A percentile compares a stretch with the other conserved stretches of the same genome.
These are phyloP conservation scores for Curvularia spicifera DNA, from an alignment of 2,329 filamentous ascomycete genomes.

Conservation along the genomic window DNA sequence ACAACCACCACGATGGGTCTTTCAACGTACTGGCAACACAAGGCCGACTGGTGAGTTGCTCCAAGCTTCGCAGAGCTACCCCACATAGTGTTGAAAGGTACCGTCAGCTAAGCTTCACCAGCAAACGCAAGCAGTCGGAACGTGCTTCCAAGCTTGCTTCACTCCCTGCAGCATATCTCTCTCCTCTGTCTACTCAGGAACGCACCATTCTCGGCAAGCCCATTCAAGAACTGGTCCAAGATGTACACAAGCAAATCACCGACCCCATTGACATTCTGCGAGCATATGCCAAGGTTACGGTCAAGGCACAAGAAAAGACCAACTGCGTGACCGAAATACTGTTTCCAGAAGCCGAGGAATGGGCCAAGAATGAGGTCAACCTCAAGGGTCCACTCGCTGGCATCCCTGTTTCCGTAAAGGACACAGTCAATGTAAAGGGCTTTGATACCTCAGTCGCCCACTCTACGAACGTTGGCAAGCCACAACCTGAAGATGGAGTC, in stretches of 20 bases:
- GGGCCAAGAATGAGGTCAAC: slow-evolving; percentile 68
- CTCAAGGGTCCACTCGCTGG: slow-evolving; percentile 83
- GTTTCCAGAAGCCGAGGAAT: slow-evolving; percentile 76
- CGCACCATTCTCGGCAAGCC: slow-evolving; percentile 71
- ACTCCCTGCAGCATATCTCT: slow-evolving; percentile 70
- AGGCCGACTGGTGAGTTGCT: slow-evolving; percentile 68
- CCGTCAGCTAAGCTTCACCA: slow-evolving; percentile 49
- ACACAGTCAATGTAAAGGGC: slow-evolving; percentile 74
- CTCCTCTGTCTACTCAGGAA: slow-evolving; percentile 69
- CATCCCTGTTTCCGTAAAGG: slow-evolving; percentile 86
- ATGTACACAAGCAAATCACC: slow-evolving; percentile 73
- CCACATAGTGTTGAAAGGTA: slow-evolving; percentile 10
- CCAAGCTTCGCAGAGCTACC: slow-evolving; percentile 17
- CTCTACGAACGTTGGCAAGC: slow-evolving; percentile 73
- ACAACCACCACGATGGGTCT: slow-evolving; percentile 54
- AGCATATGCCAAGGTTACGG: slow-evolving; percentile 84
- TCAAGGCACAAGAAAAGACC: slow-evolving; percentile 83
- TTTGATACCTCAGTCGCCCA: slow-evolving; percentile 86
- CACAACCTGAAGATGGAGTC: slow-evolving; percentile 69
- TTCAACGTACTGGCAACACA: slow-evolving; percentile 73
- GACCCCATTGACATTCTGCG: slow-evolving; percentile 76
- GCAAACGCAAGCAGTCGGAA: slow-evolving; percentile 79
- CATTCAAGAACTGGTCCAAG: slow-evolving; percentile 77
- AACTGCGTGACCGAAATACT: slow-evolving; percentile 91
- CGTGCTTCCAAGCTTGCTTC: slow-evolving; percentile 71